Percentiles rank a stretch among this genome's conserved stretches.
These are phyloP conservation scores for Nannizziopsis arthrosporioides DNA, from an alignment of 2,329 filamentous ascomycete species.

Conservation along the genomic window DNA sequence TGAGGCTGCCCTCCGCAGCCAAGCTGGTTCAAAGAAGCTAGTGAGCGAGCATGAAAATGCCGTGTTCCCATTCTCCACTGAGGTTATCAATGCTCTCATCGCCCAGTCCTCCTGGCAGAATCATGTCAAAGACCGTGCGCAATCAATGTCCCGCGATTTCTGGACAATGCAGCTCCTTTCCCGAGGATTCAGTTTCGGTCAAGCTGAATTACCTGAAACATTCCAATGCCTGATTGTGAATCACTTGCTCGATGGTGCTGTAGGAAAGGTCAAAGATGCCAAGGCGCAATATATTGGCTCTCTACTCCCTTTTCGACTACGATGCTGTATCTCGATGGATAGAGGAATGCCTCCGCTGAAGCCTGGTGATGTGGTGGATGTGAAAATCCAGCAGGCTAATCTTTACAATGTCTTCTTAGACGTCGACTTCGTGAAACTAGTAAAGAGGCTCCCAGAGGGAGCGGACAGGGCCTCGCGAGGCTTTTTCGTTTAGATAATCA, in stretches of 20 bases:
- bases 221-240: conserved; percentile 31
- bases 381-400: conserved; percentile 14
- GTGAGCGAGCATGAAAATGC: conserved; percentile 27
- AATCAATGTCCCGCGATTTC: conserved; percentile 27
- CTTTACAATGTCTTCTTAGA: conserved; percentile 15
- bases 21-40: conserved; percentile 37
- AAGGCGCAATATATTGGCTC: conserved; percentile 14
- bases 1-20: conserved; percentile 48
- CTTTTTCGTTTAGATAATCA: conserved; percentile 8
- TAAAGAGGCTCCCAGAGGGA: conserved; percentile 12
- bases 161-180: conserved; percentile 46
- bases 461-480: conserved; percentile 7
- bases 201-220: conserved; percentile 40
- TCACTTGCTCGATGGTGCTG: conserved; percentile 24
- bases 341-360: conserved; percentile 8
- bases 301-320: conserved; percentile 16
- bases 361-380: conserved; percentile 16
- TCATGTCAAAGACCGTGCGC: conserved; percentile 32
- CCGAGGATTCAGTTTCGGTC: conserved; percentile 46
- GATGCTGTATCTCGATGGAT: conserved; percentile 14
- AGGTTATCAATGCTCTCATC: conserved; percentile 40
- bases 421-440: conserved; percentile 11
- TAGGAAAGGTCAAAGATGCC: not conserved
- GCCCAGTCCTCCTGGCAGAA: conserved; percentile 33
- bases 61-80: conserved; percentile 41